Evolutionary conservation across 805 yeast species (phyloP), one percentile per base, ranked within the genome.

Genomic region (Saccharomyces eubayanus): DNA sequence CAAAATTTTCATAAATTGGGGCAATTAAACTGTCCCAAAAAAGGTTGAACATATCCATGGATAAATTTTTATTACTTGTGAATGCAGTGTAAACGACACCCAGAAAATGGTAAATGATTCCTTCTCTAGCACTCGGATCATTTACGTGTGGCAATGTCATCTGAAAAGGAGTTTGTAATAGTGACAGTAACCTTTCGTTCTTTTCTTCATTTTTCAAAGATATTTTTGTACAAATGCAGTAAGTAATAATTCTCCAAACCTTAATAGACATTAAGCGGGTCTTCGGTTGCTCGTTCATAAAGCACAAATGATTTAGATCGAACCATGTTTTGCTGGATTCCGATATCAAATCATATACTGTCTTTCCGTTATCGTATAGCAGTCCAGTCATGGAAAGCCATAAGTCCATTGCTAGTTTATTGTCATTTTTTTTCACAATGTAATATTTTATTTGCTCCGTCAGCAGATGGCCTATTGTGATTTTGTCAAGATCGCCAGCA

Each of bases 331-430:
- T 29, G 8, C 47, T 54, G 3, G 40, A 46, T 6, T 51, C 50
- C 2, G 53, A 31, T 8, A 54, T 24, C 4, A 64, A 43, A 5
- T 52, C 40, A 4, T 48, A 24, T 2, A 61, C 36, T 3, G 49
- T 53, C 12, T 53, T 48, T 2, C 48, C 29, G 24, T 56, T 57
- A 46, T 60, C 62, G 52, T 56, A 65, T 28, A 68, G 50, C 30
- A 68, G 53, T 1, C 69, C 70, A 3, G 57, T 55, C 49, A 62
- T 48, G 2, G 67, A 61, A 11, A 67, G 31, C 72, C 72, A 68
- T 41, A 65, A 51, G 51, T 67, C 70, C 57, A 61, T 57, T 4
- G 67, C 66, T 2, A 62, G 46, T 51, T 65, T 68, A 24, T 52
- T 57, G 30, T 64, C 66, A 11, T 57, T 51, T 46, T 59, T 59